phyloP scores from a whole-genome alignment of 768 basidiomycete species.

The Lactifluus volemus region DNA sequence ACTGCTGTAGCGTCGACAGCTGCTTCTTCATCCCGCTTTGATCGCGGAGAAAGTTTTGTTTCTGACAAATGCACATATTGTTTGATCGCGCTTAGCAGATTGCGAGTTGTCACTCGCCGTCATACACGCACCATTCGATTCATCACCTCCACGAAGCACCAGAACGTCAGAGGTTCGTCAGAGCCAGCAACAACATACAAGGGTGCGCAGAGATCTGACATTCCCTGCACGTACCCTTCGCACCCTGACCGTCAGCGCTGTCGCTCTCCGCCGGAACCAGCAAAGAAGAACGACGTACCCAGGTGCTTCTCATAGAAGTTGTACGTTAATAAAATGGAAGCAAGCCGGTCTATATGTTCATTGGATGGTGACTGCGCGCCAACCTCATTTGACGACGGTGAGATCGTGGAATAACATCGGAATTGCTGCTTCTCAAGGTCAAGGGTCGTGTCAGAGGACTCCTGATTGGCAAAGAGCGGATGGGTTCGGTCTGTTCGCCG shows the following conservation, averaged over 20 bases:
- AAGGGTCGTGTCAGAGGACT: slow-evolving; percentile 34
- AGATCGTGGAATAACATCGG: slow-evolving; percentile 60
- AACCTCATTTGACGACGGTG: slow-evolving; percentile 60
- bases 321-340: slow-evolving; percentile 80
- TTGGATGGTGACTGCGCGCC: slow-evolving; percentile 86
- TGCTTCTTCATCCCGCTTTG: slow-evolving; percentile 98
- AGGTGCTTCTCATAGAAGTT: slow-evolving; percentile 84
- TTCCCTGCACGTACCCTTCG: slow-evolving; percentile 93
- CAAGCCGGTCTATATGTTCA: slow-evolving; percentile 85
- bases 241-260: slow-evolving; percentile 19
- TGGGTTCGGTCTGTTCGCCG: slow-evolving; percentile 94
- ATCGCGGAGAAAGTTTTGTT: slow-evolving; percentile 90
- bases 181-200: slow-evolving; percentile 86
- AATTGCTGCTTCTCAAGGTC: slow-evolving; percentile 50
- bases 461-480: slow-evolving; percentile 59
- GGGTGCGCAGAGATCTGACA: slow-evolving; percentile 94
- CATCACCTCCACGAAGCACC: slow-evolving; percentile 96
- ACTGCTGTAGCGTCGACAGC: slow-evolving; percentile 76
- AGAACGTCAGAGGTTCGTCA: slow-evolving; percentile 88
- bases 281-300: slow-evolving; percentile 41
- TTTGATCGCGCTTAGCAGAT: not conserved
- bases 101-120: not conserved
- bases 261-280: not conserved
- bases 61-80: slow-evolving; percentile 36
- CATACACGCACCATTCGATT: slow-evolving; percentile 68